A percentile compares a stretch with the other conserved stretches of the same genome.
Conservation (phyloP, 225 moss, liverwort and hornwort species). For the Lunularia cruciata region DNA sequence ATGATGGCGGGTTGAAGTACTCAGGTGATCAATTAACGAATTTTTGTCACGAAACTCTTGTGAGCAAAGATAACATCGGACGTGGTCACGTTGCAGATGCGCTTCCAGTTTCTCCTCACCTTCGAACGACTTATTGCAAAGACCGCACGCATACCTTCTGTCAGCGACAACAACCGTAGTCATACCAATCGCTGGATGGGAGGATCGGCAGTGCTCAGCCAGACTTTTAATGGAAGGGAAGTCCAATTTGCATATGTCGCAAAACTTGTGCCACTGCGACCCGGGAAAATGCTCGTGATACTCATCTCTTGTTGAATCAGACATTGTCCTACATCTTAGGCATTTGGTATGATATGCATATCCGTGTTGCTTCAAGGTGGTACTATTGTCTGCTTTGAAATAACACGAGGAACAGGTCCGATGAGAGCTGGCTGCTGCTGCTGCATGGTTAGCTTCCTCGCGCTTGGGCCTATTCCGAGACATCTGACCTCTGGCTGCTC, state of each 20-base stretch:
- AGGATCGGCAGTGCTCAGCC: neutral
- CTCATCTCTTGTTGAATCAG: neutral
- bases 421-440: neutral
- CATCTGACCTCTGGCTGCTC: too few relatives aligned
- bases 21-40: conserved; percentile 6
- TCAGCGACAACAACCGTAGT: neutral
- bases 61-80: conserved; percentile 23
- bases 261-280: conserved; percentile 10
- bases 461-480: neutral
- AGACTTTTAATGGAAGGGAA: conserved; percentile 2
- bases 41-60: conserved; percentile 15
- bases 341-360: conserved; percentile 4
- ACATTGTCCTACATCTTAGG: conserved; percentile 11
- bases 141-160: neutral
- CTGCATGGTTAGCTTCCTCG: neutral
- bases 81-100: conserved; percentile 19
- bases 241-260: neutral
- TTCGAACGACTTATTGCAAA: neutral
- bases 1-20: conserved; percentile 7
- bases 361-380: neutral
- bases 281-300: conserved; percentile 9
- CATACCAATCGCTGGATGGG: neutral
- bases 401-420: neutral
- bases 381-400: neutral
- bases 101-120: conserved; percentile 6